A percentile compares a stretch with the other conserved stretches of the same genome.
Evolutionary conservation across 768 basidiomycete genomes (phyloP).

Genomic region (Leccinum boreale): DNA sequence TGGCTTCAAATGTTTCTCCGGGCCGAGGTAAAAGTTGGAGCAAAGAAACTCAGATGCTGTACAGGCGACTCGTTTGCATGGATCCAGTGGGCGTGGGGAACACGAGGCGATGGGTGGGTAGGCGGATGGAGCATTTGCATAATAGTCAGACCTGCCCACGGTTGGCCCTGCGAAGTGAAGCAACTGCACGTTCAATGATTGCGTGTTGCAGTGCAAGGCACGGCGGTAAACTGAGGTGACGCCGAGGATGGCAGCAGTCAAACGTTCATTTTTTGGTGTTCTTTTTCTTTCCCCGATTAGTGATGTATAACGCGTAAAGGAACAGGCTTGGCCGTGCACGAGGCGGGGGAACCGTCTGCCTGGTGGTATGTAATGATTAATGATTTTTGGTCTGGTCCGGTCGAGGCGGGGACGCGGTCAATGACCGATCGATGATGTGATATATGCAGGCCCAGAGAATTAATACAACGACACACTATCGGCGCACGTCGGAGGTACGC

Average conservation of each 20-base stretch:
- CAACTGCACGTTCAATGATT: neutral
- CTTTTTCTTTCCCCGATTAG: neutral
- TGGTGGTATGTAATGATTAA: neutral
- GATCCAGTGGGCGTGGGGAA: constrained; percentile 9
- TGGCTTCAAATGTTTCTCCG: neutral
- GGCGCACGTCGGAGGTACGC: constrained; percentile 1
- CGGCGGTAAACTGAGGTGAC: neutral
- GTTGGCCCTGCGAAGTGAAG: neutral
- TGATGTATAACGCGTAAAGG: neutral
- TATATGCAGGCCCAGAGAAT: neutral
- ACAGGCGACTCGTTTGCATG: constrained; percentile 4
- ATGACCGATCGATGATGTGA: neutral
- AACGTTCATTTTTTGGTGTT: neutral
- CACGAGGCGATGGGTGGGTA: constrained; percentile 19
- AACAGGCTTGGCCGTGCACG: neutral
- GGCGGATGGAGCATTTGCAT: neutral
- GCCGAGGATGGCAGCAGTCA: neutral
- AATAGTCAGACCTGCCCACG: neutral
- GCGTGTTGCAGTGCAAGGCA: neutral
- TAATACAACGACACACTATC: neutral
- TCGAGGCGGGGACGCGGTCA: neutral
- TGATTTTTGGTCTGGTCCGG: neutral
- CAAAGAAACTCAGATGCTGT: constrained; percentile 4
- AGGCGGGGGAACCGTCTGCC: neutral
- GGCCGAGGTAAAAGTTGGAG: constrained; percentile 13